These are phyloP conservation scores for Arthroderma sp. DNA, from an alignment of 2,329 filamentous ascomycete species.

Conservation along the genomic window DNA sequence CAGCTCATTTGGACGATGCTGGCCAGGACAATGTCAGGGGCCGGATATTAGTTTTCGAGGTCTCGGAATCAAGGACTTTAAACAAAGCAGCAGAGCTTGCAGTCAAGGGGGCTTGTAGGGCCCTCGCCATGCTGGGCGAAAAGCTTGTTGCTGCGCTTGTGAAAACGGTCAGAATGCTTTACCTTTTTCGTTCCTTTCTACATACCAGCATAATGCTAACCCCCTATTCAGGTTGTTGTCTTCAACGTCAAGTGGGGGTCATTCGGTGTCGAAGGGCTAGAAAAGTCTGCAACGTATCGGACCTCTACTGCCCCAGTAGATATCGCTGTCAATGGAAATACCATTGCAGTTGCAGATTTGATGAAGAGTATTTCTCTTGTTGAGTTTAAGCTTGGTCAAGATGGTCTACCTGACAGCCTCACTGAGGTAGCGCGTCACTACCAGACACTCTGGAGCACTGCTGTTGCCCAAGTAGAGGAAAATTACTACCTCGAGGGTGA, in stretches of 20 bases:
- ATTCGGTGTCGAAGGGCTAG: slow-evolving; percentile 38
- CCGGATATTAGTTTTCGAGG: slow-evolving; percentile 71
- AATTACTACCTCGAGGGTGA: slow-evolving; percentile 74
- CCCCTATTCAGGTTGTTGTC: slow-evolving; percentile 39
- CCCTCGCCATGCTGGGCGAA: slow-evolving; percentile 59
- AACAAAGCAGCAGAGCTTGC: slow-evolving; percentile 56
- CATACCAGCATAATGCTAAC: not conserved
- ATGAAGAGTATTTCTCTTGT: slow-evolving; percentile 85
- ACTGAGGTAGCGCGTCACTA: slow-evolving; percentile 67
- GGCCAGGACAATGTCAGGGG: slow-evolving; percentile 48
- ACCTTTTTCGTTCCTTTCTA: not conserved
- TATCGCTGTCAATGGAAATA: slow-evolving; percentile 56
- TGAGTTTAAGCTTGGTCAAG: slow-evolving; percentile 49
- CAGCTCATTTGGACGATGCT: slow-evolving; percentile 55
- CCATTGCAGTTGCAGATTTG: slow-evolving; percentile 75
- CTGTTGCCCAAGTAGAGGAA: slow-evolving; percentile 56
- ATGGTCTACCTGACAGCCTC: slow-evolving; percentile 49
- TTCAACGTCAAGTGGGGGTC: slow-evolving; percentile 35
- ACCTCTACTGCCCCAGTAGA: slow-evolving; percentile 76
- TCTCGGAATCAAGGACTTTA: slow-evolving; percentile 55
- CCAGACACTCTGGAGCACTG: slow-evolving; percentile 69
- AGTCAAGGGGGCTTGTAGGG: slow-evolving; percentile 69
- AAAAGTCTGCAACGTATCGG: slow-evolving; percentile 62
- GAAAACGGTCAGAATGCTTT: slow-evolving; percentile 53
- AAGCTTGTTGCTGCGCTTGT: slow-evolving; percentile 77